Percentiles rank a stretch among this genome's conserved stretches.
These are phyloP conservation scores for Kalmusia sp. DNA, from an alignment of 2,329 filamentous ascomycete genomes.

Conservation along the genomic window DNA sequence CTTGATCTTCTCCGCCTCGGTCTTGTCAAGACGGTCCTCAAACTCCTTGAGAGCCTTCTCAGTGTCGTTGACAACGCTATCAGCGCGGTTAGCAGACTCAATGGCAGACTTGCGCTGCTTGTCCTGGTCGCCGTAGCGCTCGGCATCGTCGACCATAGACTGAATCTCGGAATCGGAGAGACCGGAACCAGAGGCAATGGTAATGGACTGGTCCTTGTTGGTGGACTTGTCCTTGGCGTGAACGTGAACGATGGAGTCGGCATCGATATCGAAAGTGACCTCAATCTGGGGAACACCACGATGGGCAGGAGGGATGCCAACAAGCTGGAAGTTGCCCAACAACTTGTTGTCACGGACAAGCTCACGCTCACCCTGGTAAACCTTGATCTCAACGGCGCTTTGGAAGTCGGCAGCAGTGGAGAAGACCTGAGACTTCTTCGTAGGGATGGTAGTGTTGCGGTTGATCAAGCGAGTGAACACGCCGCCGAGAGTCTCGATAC, in stretches of 20 bases:
- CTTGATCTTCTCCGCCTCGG: conserved; percentile 88
- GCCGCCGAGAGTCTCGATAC: conserved; percentile 98
- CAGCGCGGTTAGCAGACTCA: conserved; percentile 95
- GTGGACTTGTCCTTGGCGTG: conserved; percentile 99
- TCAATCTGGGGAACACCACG: conserved; percentile 96
- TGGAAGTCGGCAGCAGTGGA: conserved; percentile 98
- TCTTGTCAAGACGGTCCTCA: conserved; percentile 94
- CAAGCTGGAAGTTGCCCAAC: conserved; percentile 98
- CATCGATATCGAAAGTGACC: conserved; percentile 98
- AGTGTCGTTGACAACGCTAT: conserved; percentile 95
- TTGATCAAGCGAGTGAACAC: conserved; percentile 98
- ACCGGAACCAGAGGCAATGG: conserved; percentile 96
- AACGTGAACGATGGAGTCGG: conserved; percentile 96
- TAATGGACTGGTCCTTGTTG: conserved; percentile 99
- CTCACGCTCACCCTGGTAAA: conserved; percentile 99
- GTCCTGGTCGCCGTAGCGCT: conserved; percentile 93
- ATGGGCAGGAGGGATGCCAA: conserved; percentile 94
- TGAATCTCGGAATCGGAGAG: conserved; percentile 94
- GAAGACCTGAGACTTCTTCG: conserved; percentile 99
- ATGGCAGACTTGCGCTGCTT: conserved; percentile 97
- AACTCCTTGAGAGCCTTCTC: conserved; percentile 98
- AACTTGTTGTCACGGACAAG: conserved; percentile 99
- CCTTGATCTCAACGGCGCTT: conserved; percentile 99
- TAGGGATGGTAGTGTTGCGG: conserved; percentile 98
- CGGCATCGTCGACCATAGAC: conserved; percentile 96